phyloP scores from a whole-genome alignment of 2,329 filamentous ascomycete genomes.

The Claviceps sp. region DNA sequence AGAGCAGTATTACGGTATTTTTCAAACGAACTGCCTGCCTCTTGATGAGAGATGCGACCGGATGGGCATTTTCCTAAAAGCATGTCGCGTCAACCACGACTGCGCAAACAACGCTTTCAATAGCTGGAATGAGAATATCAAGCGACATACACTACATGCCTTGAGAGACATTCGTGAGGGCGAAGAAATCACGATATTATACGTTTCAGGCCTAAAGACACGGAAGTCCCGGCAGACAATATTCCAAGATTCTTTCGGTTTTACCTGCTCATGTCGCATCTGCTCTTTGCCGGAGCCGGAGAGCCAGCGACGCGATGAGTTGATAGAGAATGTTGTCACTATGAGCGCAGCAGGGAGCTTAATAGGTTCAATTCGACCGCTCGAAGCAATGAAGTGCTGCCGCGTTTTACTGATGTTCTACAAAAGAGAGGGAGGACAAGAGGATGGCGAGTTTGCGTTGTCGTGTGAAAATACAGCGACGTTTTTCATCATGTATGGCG shows the following conservation, averaged over 20 bases:
- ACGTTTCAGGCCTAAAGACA: neutral
- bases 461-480: neutral
- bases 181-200: neutral
- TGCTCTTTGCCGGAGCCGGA: too few relatives aligned
- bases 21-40: neutral
- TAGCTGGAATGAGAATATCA: neutral
- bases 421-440: neutral
- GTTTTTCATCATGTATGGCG: neutral
- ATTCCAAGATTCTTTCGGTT: neutral
- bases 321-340: neutral
- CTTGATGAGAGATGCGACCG: too few relatives aligned
- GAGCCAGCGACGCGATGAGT: too few relatives aligned
- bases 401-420: too few relatives aligned
- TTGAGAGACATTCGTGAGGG: neutral
- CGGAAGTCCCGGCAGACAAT: neutral
- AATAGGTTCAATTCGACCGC: neutral
- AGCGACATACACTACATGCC: neutral
- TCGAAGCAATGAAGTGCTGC: too few relatives aligned
- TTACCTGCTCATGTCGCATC: neutral
- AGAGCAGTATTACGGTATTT: neutral
- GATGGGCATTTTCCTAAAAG: neutral
- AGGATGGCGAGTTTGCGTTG: neutral
- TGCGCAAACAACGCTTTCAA: neutral
- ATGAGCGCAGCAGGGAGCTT: neutral
- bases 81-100: neutral